Base-by-base conservation (phyloP, 495 filamentous ascomycete species). In the Hypoxylon perforatum region DNA sequence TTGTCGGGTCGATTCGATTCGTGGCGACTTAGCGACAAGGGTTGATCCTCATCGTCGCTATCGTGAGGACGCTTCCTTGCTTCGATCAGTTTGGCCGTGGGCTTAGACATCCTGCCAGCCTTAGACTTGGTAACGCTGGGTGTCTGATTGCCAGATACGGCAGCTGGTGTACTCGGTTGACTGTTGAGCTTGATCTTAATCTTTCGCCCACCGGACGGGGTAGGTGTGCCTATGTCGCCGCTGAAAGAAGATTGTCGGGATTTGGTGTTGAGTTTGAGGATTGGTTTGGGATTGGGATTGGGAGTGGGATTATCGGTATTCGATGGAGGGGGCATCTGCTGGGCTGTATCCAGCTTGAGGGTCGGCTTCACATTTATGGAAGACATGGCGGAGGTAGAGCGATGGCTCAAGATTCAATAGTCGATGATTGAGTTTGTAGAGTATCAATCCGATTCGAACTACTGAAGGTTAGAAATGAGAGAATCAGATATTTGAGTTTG, bases 181-280 rank as follows among this genome's bases (percentile, higher is more conserved):
- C 72, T 78, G 50, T 67, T 72, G 69, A 88, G 58, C 63, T 84
- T 87, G 22, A 90, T 77, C 67, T 83, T 87, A 50, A 88, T 83
- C 73, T 85, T 88, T 2, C 60, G 63, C 4, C 75, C 78, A 23
- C 67, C 69, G 18, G 78, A 79, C 14, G 82, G 79, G 0, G 82
- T 84, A 54, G 73, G 39, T 23, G 67, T 47, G 51, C 67, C 10
- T 71, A 75, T 46, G 54, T 76, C 57, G 72, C 64, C 48, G 62
- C 67, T 65, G 22, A 60, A 59, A 12, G 65, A 59, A 46, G 66
- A 19, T 33, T 69, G 46, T 55, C 61, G 58, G 36, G 73, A 66
- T 45, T 23, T 23, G 11, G 71, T 73, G 22, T 77, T 81, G n/a
- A 81, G 18, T 64, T 80, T 81, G 21, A 81, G 67, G 18, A 69